Percentiles rank a stretch among this genome's conserved stretches.
Conservation (phyloP, 345 rosid species). For the Odontarrhena argentea region DNA sequence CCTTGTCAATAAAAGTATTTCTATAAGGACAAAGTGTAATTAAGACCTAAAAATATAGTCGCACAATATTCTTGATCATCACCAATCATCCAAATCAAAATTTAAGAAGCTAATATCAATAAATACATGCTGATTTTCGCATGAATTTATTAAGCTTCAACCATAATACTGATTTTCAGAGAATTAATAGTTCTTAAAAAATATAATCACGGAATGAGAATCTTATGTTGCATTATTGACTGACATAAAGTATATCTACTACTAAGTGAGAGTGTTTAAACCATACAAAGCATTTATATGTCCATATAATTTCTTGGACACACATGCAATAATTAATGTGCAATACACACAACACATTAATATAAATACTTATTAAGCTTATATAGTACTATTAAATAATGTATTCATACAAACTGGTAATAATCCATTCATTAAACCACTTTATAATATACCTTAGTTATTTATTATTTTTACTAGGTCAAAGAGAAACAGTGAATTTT, state of each 20-base stretch:
- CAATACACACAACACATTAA: conserved; percentile 21
- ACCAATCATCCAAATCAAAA: not conserved
- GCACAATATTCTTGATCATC: not conserved
- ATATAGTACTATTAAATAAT: not conserved
- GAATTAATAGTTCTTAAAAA: not conserved
- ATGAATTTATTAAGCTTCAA: not conserved
- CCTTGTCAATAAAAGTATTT: not conserved
- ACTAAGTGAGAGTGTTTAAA: conserved; percentile 22
- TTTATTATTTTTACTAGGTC: conserved; percentile 21
- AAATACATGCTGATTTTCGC: not conserved
- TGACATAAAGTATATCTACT: conserved; percentile 25
- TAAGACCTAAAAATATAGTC: conserved; percentile 3
- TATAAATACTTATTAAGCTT: conserved; percentile 10
- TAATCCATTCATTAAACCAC: not conserved
- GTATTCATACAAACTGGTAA: not conserved
- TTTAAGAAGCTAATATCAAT: conserved; percentile 12
- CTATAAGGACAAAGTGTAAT: conserved; percentile 1
- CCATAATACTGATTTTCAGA: not conserved
- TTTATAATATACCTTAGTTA: not conserved
- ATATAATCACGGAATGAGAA: conserved; percentile 15
- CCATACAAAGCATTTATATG: conserved; percentile 33
- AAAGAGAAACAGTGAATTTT: conserved; percentile 17
- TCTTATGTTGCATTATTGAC: conserved; percentile 25
- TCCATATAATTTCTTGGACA: conserved; percentile 32
- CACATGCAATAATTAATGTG: conserved; percentile 28